Evolutionary conservation across 2,329 filamentous ascomycete species (phyloP), one percentile per base, ranked within the genome.

Genomic region (Didymella segeticola): DNA sequence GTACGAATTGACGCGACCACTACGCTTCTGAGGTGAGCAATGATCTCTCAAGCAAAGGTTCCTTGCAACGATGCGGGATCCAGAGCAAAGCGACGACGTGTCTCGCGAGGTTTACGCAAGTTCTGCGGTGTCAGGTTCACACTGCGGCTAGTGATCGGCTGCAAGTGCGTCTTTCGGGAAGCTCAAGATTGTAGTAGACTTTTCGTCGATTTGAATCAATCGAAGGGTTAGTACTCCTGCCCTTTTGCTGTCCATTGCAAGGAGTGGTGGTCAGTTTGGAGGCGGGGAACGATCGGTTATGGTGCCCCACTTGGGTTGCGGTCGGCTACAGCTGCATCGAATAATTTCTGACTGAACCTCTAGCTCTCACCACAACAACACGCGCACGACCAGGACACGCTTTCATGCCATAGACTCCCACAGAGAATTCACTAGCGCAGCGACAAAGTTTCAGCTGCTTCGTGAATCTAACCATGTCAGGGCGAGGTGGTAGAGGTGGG

Each of bases 401-500:
- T 11, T 19, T 34, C 19, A 9, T 15, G n/a, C 14, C 17, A 26
- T 36, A 34, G 11, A 29, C 12, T 9, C 2, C n/a, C 7, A 29
- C 20, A 22, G 22, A 11, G 3, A 29, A 41, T 19, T 15, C 34
- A 41, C 27, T 12, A 5, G 0, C 8, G 41, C 20, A 31, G 34
- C 29, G 33, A 49, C 31, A 37, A 5, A 39, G 17, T 12, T 6
- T 30, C n/a, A 43, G 22, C 26, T 46, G 27, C 23, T 14, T 47
- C 48, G 30, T 41, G 12, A 22, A 37, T n/a, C 11, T 22, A 17
- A 54, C 7, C 14, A 67, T 68, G 64, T 56, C 65, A 37, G 34
- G 34, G 27, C 59, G 64, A 47, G 64, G 54, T 45, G 66, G 74
- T 49, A 68, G 73, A 60, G 74, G 72, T 50, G 63, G 72, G n/a